Evolutionary conservation across 345 rosid species (phyloP), one percentile per base, ranked within the genome.

Genomic region (Eucalyptus victrix): DNA sequence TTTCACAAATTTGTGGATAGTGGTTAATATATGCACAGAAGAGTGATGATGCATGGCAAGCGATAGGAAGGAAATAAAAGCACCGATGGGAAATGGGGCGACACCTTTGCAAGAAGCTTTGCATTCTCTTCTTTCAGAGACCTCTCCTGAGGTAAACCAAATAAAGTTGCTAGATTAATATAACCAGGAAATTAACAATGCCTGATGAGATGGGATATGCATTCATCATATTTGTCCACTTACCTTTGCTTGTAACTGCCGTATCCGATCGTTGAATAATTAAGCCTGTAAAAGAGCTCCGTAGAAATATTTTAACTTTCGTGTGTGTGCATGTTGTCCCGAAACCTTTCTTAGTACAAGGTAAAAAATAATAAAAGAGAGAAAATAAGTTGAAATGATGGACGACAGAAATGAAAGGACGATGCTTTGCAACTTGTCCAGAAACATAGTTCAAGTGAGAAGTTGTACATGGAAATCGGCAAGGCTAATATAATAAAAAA

Each of bases 171-270:
- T 53, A 88, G 6, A 11, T 32, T 49, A 17, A 45, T 49, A 60
- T 18, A 32, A 30, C 30, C 37, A 32, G 17, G 42, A 65, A 87
- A 12, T 12, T n/a, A 67, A 18, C n/a, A 42, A 44, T 62, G 26
- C 53, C 21, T 23, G 51, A 51, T n/a, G 44, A 8, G 32, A 15
- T 26, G 3, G 17, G 62, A 86, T 42, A 50, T 32, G 54, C 28
- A 86, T 19, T 37, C 45, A 37, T 72, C 80, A 9, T 17, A 69
- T 34, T 69, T 12, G 44, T 18, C 9, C 30, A 42, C 12, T 47
- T 90, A 94, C 97, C 95, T 91, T 92, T 72, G 88, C 94, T 90
- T 92, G 90, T 83, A 93, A 91, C 87, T 93, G 92, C 89, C 90
- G 87, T 88, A 92, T 51, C 91, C 90, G 94, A 91, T 91, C 94